Base-by-base conservation (phyloP, 2,329 filamentous ascomycete genomes). In the Diaporthe destruens region DNA sequence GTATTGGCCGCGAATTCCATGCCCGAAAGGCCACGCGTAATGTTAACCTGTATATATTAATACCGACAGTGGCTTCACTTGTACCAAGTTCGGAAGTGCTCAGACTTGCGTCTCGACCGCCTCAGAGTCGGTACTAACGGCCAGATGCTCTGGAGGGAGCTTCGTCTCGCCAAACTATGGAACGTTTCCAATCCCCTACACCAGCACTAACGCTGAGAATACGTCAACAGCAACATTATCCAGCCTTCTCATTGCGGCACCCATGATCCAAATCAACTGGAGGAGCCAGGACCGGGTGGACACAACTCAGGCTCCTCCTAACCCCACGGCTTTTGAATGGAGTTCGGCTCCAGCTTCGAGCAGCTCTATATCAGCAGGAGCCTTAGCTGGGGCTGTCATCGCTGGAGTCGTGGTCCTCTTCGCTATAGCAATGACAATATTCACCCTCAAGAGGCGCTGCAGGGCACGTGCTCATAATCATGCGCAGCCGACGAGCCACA, bases 231-330 rank as follows among this genome's bases (percentile, higher is more conserved):
- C 16, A 0, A 32, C 57, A 8, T 6, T 47, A 6, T n/a, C 18
- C 4, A 63, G 42, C 3, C 25, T 63, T 16, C 8, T 6, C 9
- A 32, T 63, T 8, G 57, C 57, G 4, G 57, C 57, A 47, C 39
- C 57, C 5, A 63, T 63, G 57, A 32, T 63, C 1, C 39, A 63
- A 11, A 44, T 63, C 12, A 32, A 63, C 2, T 63, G 57, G 57
- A 63, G 42, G 42, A 63, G 25, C 25, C 36, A 32, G 25, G 57
- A 63, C 7, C 18, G 47, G 39, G 6, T 11, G 25, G 32, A 25
- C 32, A 16, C 39, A 2, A 32, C 57, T n/a, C 6, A 32, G 12
- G 9, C 39, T 3, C 39, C 8, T 6, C 23, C 36, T 42, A 42
- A 1, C 16, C 36, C 12, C n/a, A 42, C 56, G 14, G n/a, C 56